Base-by-base conservation (phyloP, 371 early-diverging fungal species). In the Haplosporangium sp. region DNA sequence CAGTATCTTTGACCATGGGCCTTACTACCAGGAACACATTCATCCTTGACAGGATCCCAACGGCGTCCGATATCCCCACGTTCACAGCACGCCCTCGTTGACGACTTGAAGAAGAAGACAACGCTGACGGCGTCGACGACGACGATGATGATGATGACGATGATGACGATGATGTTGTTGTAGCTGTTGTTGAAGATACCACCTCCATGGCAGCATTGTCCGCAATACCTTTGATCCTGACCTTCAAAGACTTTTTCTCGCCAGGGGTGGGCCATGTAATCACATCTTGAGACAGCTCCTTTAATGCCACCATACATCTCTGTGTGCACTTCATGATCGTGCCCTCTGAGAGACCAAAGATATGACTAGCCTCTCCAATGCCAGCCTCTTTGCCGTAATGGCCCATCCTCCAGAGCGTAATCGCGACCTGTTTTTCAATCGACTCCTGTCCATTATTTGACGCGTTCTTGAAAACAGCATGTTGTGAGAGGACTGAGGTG, bases 311-410 rank as follows among this genome's bases (percentile, higher is more conserved):
- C 64, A 74, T 53, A 11, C 74, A 74, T 2, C 74, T 64, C 23
- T 74, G 67, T 0, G 74, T 74, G 40, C 74, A 67, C 52, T 74
- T 74, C 58, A 74, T 57, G 40, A 74, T 68, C n/a, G 74, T 48
- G 9, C 74, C 74, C 21, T 74, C 74, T 9, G 74, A 74, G 7
- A 74, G 43, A 6, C 74, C 74, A 52, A 73, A 73, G 55, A 73
- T 54, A 47, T 55, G 57, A 59, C 64, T 59, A 10, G 68, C 74
- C 13, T 73, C 68, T 11, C 68, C 62, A 43, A 73, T 59, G 14
- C 74, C 74, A 18, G 74, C 58, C 10, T 67, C 59, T 18, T 54
- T 59, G 45, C 74, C 74, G 59, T 67, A 53, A 48, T 73, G 74
- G 20, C 74, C 74, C 46, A 73, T 43, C 21, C 74, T 43, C 74